Evolutionary conservation across 768 basidiomycete genomes (phyloP), one percentile per base, ranked within the genome.

Genomic region (Pulveroboletus frians): DNA sequence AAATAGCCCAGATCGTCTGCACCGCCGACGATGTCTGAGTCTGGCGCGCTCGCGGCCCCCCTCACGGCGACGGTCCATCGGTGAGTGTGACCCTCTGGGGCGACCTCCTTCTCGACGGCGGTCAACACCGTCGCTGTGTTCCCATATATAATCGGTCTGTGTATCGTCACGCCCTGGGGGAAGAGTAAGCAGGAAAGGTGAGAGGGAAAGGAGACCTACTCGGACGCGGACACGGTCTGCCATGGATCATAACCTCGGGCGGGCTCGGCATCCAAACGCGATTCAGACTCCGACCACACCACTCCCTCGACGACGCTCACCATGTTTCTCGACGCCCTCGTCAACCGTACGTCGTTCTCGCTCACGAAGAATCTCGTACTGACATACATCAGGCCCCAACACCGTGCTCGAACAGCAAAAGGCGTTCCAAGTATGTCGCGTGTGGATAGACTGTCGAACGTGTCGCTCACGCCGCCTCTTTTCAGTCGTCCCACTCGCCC

Each of bases 41-140:
- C 81, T 0, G 82, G 74, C 2, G 79, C 73, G 30, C 88, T 85
- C 1, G 90, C 80, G 0, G 94, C 93, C 37, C 90, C 89, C 21
- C 96, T 83, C 21, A 99, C 80, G 23, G 92, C 94, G 50, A 99
- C 86, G 0, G 93, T 98, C 96, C 96, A 99, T 53, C 81, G 80
- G 66, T 98, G 95, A 3, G 95, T 97, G 59, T 94, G 92, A 56
- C 92, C 89, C 7, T 79, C 76, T 23, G 76, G 69, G 14, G 72
- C 61, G 14, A 65, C 53, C 54, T 81, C 79, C 46, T 81, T 78
- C 64, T 96, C 93, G 57, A 83, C 80, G 14, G 78, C 71, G 0
- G 81, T 84, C 52, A 99, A 67, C 47, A 92, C 81, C 1, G 79
- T 76, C 29, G 95, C 91, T 11, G 86, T 88, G 66, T 98, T 98